A percentile compares a stretch with the other conserved stretches of the same genome.
Evolutionary conservation across 495 filamentous ascomycete species (phyloP).

Genomic region (Penicillium tannophilum): DNA sequence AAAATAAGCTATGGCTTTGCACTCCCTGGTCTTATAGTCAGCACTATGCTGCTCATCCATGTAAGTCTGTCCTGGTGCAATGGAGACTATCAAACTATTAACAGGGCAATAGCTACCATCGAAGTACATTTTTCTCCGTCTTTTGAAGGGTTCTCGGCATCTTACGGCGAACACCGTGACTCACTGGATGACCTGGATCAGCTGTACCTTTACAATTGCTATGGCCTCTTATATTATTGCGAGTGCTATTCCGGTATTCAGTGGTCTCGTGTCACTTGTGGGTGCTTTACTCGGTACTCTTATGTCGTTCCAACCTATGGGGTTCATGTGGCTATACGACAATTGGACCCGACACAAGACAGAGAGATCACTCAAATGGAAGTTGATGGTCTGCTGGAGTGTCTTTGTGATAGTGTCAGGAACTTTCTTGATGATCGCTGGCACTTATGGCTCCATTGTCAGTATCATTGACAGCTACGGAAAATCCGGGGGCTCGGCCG

Average conservation of each 20-base stretch:
- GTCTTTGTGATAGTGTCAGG: constrained; percentile 37
- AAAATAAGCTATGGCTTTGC: constrained; percentile 73
- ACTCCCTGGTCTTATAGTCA: constrained; percentile 51
- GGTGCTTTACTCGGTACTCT: constrained; percentile 59
- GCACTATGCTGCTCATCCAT: constrained; percentile 30
- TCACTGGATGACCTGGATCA: constrained; percentile 61
- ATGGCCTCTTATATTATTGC: constrained; percentile 68
- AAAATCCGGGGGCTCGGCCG: constrained; percentile 18
- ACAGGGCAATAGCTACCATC: constrained; percentile 37
- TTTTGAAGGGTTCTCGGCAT: constrained; percentile 55
- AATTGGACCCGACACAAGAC: constrained; percentile 32
- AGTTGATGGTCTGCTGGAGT: constrained; percentile 32
- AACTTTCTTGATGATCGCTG: constrained; percentile 53
- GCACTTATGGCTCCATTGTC: constrained; percentile 59
- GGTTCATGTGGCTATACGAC: constrained; percentile 49
- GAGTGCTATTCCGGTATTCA: constrained; percentile 70
- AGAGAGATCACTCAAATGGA: constrained; percentile 27
- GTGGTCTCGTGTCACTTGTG: constrained; percentile 59
- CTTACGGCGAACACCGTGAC: constrained; percentile 58
- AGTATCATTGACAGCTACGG: constrained; percentile 54
- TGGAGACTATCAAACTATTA: constrained; percentile 14
- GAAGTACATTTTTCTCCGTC: constrained; percentile 64
- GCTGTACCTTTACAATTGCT: constrained; percentile 56
- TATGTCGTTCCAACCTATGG: constrained; percentile 49
- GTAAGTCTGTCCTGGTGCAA: constrained; percentile 46